Evolutionary conservation across 2,329 filamentous ascomycete genomes (phyloP), one percentile per base, ranked within the genome.

Genomic region (Hymenoscyphus occultus): DNA sequence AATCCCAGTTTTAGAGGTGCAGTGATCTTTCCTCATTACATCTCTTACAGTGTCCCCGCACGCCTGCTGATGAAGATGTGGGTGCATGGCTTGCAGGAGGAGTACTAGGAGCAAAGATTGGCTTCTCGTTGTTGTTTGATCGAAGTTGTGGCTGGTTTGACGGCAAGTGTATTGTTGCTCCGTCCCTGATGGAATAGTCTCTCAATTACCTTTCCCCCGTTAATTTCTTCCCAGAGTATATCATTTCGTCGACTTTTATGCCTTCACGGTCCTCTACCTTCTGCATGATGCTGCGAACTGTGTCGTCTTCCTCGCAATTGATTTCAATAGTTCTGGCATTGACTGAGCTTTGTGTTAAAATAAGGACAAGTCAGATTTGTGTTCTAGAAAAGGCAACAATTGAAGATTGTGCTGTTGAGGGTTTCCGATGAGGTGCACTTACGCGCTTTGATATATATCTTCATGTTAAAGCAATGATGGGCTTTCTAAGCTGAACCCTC

Each of bases 391-490:
- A 22, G n/a, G 9, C 7, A 48, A 48, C 45, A 22, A 16, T 9
- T 22, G 13, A 5, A 4, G 7, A 45, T n/a, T 48, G 16, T 48
- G 7, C 5, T 48, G 16, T 48, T 19, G 1, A 14, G 19, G 57
- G 39, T 16, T 56, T n/a, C 12, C 14, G 6, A 35, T n/a, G n/a
- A 31, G 28, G 19, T 42, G 4, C 2, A 60, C 58, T 60, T 9
- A 60, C 32, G 9, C 16, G 58, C 6, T 60, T 60, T 60, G 9
- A 60, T 16, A 31, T 60, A 60, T n/a, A 60, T 60, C 39, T 60
- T 60, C 39, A 60, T 60, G 6, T 60, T 42, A n/a, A n/a, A 1
- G 28, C 3, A 28, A 28, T 28, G 28, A 28, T 28, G 28, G 28
- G 28, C 1, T 28, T 28, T 28, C 28, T 28, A 28, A 28, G 28